phyloP scores from a whole-genome alignment of 2,329 filamentous ascomycete genomes.

The Elsinoe australis region DNA sequence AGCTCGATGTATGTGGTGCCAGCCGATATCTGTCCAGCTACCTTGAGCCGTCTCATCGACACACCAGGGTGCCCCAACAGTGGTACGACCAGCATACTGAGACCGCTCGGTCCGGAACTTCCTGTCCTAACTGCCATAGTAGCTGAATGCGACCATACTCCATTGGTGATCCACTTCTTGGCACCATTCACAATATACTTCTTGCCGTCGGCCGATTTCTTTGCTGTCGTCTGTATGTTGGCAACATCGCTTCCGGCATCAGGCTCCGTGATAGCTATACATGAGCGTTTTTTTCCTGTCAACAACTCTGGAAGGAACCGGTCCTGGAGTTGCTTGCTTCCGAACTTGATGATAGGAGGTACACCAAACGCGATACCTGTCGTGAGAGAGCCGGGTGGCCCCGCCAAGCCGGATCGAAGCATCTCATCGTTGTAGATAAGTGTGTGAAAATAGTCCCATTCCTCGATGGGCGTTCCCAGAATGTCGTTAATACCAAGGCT shows the following conservation, averaged over 20 bases:
- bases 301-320: slow-evolving; percentile 61
- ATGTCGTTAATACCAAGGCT: slow-evolving; percentile 59
- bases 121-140: slow-evolving; percentile 69
- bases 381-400: slow-evolving; percentile 58
- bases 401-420: slow-evolving; percentile 55
- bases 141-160: slow-evolving; percentile 60
- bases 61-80: slow-evolving; percentile 61
- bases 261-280: slow-evolving; percentile 74
- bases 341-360: slow-evolving; percentile 64
- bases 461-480: slow-evolving; percentile 59
- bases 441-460: slow-evolving; percentile 65
- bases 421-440: slow-evolving; percentile 67
- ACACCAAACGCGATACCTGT: slow-evolving; percentile 66
- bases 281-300: slow-evolving; percentile 57
- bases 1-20: slow-evolving; percentile 71
- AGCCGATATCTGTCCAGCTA: slow-evolving; percentile 55
- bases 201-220: slow-evolving; percentile 54
- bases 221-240: slow-evolving; percentile 61
- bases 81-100: slow-evolving; percentile 62
- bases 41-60: slow-evolving; percentile 58
- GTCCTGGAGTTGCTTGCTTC: slow-evolving; percentile 53
- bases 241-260: slow-evolving; percentile 67
- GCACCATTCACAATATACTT: slow-evolving; percentile 65
- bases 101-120: slow-evolving; percentile 53
- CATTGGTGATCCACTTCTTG: slow-evolving; percentile 76